A percentile compares a stretch with the other conserved stretches of the same genome.
Conservation (phyloP, 371 early-diverging fungal species). For the Mortierella polycephala region DNA sequence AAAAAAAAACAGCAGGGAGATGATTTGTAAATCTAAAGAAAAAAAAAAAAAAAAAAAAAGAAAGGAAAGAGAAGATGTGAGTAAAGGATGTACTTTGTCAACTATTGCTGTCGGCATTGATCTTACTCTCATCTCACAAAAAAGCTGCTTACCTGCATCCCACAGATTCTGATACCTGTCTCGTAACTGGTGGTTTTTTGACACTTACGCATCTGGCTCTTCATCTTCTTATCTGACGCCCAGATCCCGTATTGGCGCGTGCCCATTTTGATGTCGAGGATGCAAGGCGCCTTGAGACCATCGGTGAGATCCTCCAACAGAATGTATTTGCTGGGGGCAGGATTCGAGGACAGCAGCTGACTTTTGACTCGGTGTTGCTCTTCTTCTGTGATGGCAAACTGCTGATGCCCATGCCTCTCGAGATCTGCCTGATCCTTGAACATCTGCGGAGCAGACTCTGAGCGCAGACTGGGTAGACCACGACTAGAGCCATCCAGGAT, state of each 20-base stretch:
- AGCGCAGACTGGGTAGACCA: slow-evolving; percentile 13
- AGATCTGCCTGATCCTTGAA: slow-evolving; percentile 27
- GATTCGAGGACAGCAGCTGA: slow-evolving; percentile 54
- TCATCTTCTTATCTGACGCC: slow-evolving; percentile 83
- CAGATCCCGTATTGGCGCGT: slow-evolving; percentile 95
- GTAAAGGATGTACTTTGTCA: not conserved
- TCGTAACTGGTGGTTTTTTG: slow-evolving; percentile 88
- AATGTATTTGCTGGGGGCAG: slow-evolving; percentile 76
- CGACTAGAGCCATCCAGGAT: slow-evolving; percentile 41
- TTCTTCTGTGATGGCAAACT: slow-evolving; percentile 31
- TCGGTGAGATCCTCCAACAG: slow-evolving; percentile 93
- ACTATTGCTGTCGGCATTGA: too few relatives aligned
- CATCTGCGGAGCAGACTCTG: slow-evolving; percentile 16
- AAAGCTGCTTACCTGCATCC: slow-evolving; percentile 84
- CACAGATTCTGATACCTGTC: slow-evolving; percentile 95
- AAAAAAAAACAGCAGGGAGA: slow-evolving; percentile 83
- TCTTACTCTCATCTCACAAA: too few relatives aligned
- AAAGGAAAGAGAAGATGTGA: slow-evolving; percentile 4
- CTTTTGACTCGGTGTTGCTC: slow-evolving; percentile 9
- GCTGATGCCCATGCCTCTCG: slow-evolving; percentile 13
- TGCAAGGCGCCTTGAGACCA: slow-evolving; percentile 87
- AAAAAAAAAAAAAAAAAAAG: slow-evolving; percentile 13
- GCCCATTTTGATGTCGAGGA: slow-evolving; percentile 98
- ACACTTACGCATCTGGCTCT: slow-evolving; percentile 90
- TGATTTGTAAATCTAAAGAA: too few relatives aligned